Evolutionary conservation across 192 early-diverging fungal species (phyloP), one percentile per base, ranked within the genome.

Genomic region (Mortierella alpina): DNA sequence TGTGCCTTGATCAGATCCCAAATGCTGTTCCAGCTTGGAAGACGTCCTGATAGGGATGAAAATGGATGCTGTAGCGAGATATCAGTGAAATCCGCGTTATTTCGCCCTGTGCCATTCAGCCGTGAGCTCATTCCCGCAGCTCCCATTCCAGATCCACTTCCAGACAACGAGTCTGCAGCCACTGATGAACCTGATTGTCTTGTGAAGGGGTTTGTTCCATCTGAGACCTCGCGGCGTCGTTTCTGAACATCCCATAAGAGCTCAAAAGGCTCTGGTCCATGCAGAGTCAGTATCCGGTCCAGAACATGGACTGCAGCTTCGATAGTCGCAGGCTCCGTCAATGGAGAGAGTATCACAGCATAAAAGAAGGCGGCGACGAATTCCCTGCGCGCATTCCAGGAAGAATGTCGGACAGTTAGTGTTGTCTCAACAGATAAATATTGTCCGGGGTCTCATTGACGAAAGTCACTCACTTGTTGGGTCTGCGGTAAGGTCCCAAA

Each of bases 321-420:
- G 15, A 80, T 72, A 10, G 77, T 80, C 17, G 64, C 66, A 14
- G 70, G 39, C 3, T 80, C 77, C 14, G 65, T 80, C 31, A 80
- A 15, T 4, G 77, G 77, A 17, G 77, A 80, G 20, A 80, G 60
- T 39, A 72, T 56, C 3, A 80, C 64, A 0, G 77, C 70, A 45
- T 72, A 80, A 46, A 80, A 80, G 44, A 80, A 72, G 12, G 70
- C 50, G 0, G 77, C 77, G 5, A 72, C 52, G 42, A 80, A 80
- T 6, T 72, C 77, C 39, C 77, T 80, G 44, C 1, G 15, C 18
- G 57, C 1, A 7, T 53, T 22, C 5, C 45, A n/a, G 11, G 2
- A 59, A 61, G 31, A 56, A 44, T 45, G 41, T n/a, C 23, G 6
- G n/a, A n/a, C 12, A n/a, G 50, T 51, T 31, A 31, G 31, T 31